A percentile compares a stretch with the other conserved stretches of the same genome.
Evolutionary conservation across 768 basidiomycete genomes (phyloP).

Genomic region (Hypsizygus marmoreus): DNA sequence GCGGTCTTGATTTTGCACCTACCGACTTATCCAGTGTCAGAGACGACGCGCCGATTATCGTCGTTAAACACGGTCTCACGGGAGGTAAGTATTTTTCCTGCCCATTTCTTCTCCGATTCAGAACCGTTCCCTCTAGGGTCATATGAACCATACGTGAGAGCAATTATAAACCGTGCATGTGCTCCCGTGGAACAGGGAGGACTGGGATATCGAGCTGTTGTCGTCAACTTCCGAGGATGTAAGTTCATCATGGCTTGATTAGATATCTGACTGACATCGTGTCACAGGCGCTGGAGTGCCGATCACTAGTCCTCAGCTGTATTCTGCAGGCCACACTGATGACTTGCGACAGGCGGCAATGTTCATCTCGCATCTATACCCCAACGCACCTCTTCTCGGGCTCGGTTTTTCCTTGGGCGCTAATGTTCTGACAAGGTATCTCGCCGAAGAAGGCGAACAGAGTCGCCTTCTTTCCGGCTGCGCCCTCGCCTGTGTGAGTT

Average conservation of each 20-base stretch:
- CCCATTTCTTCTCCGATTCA: slow-evolving; percentile 7
- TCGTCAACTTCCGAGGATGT: slow-evolving; percentile 95
- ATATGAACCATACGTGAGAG: slow-evolving; percentile 87
- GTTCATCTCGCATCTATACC: slow-evolving; percentile 72
- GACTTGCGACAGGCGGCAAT: slow-evolving; percentile 83
- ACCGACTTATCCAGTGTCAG: slow-evolving; percentile 36
- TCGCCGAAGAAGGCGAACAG: slow-evolving; percentile 76
- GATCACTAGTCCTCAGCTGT: slow-evolving; percentile 80
- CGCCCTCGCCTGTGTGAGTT: slow-evolving; percentile 73
- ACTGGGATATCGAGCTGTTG: slow-evolving; percentile 85
- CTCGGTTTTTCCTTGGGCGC: slow-evolving; percentile 94
- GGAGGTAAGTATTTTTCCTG: slow-evolving; percentile 37
- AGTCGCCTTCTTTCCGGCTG: slow-evolving; percentile 67
- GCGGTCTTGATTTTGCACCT: slow-evolving; percentile 70
- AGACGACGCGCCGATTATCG: slow-evolving; percentile 52
- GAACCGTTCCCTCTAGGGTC: slow-evolving; percentile 54
- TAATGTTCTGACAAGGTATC: slow-evolving; percentile 85
- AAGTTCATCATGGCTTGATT: too few species aligned
- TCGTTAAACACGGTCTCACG: slow-evolving; percentile 59
- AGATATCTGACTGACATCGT: slow-evolving; percentile 15
- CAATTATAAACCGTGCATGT: slow-evolving; percentile 75
- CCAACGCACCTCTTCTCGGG: slow-evolving; percentile 80
- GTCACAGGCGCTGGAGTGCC: slow-evolving; percentile 78
- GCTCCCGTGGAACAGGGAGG: slow-evolving; percentile 76
- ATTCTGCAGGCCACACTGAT: slow-evolving; percentile 87